These are phyloP conservation scores for Azolla pinnata DNA, from an alignment of 75 land plant species.

Conservation along the genomic window DNA sequence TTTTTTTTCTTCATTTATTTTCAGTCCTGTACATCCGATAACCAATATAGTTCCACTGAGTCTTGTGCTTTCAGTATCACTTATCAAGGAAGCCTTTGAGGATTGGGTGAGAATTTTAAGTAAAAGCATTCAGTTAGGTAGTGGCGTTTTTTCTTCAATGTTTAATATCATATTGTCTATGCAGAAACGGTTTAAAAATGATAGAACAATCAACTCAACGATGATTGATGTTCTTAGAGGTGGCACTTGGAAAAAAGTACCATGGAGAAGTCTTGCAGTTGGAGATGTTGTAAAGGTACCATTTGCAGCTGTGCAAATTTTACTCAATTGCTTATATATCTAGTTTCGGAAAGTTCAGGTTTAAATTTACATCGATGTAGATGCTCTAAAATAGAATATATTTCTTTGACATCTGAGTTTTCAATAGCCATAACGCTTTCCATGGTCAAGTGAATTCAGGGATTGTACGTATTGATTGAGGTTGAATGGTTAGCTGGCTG, in stretches of 20 bases:
- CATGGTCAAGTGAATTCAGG: no score
- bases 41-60: constrained; percentile 85
- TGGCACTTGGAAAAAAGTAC: constrained; percentile 50
- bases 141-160: no score
- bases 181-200: constrained; percentile 86
- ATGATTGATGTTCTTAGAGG: constrained; percentile 63
- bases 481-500: no score
- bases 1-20: constrained; percentile 14
- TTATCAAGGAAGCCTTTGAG: constrained; percentile 94
- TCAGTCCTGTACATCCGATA: constrained; percentile 92
- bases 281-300: constrained; percentile 81
- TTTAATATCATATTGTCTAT: no score
- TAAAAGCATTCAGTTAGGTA: no score
- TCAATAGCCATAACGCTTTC: no score
- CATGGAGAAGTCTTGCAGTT: constrained; percentile 85
- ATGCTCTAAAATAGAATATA: neutral
- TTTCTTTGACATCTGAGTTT: no score
- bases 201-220: constrained; percentile 61
- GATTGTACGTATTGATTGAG: no score
- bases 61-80: constrained; percentile 82
- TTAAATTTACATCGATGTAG: neutral
- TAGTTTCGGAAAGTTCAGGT: neutral
- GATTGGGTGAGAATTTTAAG: constrained; percentile 61
- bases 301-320: neutral
- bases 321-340: neutral